phyloP scores from a whole-genome alignment of 2,329 filamentous ascomycete species.

The Ampelomyces quisqualis region DNA sequence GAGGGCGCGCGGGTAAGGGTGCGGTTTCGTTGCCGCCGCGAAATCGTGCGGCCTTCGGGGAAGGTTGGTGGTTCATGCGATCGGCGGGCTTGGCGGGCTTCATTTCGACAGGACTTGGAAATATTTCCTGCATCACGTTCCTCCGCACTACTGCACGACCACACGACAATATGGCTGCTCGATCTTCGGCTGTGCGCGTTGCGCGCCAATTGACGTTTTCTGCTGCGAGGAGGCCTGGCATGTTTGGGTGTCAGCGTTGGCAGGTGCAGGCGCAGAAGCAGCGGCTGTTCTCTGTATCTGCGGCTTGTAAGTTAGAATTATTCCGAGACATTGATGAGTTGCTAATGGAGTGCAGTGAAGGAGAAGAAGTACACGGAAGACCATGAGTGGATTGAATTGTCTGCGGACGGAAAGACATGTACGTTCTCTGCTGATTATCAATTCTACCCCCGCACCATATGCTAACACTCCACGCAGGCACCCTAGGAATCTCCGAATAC shows the following conservation, averaged over 20 bases:
- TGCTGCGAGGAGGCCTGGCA: conserved; percentile 25
- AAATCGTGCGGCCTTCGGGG: conserved; percentile 20
- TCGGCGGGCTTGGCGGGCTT: conserved; percentile 16
- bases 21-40: conserved; percentile 17
- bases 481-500: conserved; percentile 84
- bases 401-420: conserved; percentile 78
- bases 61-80: too few species aligned
- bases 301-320: conserved; percentile 29
- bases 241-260: conserved; percentile 30
- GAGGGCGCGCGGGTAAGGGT: too few species aligned
- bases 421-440: too few species aligned
- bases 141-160: conserved; percentile 5
- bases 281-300: conserved; percentile 45
- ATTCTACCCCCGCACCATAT: conserved; percentile 3
- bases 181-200: conserved; percentile 36
- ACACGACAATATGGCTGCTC: conserved; percentile 38
- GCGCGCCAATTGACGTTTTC: conserved; percentile 39
- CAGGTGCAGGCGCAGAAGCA: conserved; percentile 22
- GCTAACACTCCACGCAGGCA: conserved; percentile 48
- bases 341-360: conserved; percentile 50
- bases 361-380: conserved; percentile 91
- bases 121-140: too few species aligned
- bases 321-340: conserved; percentile 3
- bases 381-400: conserved; percentile 96
- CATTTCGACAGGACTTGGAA: conserved; percentile 7